Conservation (phyloP, 169 alveolate species). For the Plasmodium reichenowi region DNA sequence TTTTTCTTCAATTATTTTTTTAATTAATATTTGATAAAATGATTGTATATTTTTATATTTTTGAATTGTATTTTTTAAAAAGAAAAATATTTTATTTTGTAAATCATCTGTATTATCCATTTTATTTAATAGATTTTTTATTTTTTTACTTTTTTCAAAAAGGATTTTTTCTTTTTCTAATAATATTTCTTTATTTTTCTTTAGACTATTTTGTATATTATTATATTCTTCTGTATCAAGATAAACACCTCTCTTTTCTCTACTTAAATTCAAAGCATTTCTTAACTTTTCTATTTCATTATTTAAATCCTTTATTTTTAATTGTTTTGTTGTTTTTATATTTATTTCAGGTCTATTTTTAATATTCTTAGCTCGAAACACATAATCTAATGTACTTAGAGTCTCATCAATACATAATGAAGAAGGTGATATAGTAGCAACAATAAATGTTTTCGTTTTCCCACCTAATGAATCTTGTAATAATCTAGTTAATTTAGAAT, state of each 20-base stretch:
- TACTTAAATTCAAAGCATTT: conserved; percentile 75
- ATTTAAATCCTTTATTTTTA: conserved; percentile 82
- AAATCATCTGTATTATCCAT: conserved; percentile 73
- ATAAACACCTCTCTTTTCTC: conserved; percentile 84
- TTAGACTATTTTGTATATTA: conserved; percentile 55
- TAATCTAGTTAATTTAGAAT: conserved; percentile 95
- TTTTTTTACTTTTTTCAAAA: conserved; percentile 67
- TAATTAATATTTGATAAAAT: conserved; percentile 19
- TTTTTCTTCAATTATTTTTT: conserved; percentile 45
- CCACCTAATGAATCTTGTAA: conserved; percentile 97
- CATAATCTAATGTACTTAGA: conserved; percentile 92
- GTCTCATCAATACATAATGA: conserved; percentile 93
- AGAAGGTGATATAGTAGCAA: conserved; percentile 94
- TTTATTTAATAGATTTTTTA: conserved; percentile 32
- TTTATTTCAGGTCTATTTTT: conserved; percentile 93
- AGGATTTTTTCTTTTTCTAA: conserved; percentile 53
- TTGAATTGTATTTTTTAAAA: conserved; percentile 20
- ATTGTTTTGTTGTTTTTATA: conserved; percentile 91
- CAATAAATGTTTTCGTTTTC: conserved; percentile 94
- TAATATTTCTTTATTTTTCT: conserved; percentile 56
- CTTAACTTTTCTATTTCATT: conserved; percentile 82
- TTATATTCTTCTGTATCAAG: conserved; percentile 65
- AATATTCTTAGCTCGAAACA: conserved; percentile 93
- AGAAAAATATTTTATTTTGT: conserved; percentile 26
- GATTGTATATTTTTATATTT: conserved; percentile 64